These are phyloP conservation scores for Ramularia collo-cygni DNA, from an alignment of 2,329 filamentous ascomycete genomes.

Conservation along the genomic window DNA sequence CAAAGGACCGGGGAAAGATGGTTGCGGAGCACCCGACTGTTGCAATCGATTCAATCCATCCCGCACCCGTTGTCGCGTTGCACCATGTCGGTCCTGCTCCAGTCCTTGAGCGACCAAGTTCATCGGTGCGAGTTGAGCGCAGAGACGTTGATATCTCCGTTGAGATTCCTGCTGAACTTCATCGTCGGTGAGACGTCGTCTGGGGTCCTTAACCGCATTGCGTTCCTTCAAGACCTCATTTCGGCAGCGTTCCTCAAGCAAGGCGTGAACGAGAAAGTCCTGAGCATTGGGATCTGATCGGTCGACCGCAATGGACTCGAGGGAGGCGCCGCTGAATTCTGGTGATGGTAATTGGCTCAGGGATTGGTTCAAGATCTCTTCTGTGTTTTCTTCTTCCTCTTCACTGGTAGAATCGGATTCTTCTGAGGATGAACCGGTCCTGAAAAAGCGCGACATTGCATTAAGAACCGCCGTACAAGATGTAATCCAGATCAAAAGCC, in stretches of 20 bases:
- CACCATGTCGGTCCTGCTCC: conserved; percentile 29
- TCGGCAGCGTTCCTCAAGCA: conserved; percentile 40
- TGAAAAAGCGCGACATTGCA: conserved; percentile 21
- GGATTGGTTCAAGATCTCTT: conserved; percentile 9
- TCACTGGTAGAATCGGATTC: background rate
- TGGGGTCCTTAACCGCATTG: background rate
- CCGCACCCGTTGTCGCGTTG: conserved; percentile 31
- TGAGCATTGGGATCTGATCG: conserved; percentile 7
- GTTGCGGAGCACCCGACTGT: conserved; percentile 3
- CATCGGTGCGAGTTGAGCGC: conserved; percentile 30
- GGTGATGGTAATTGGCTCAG: conserved; percentile 4
- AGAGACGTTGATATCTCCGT: conserved; percentile 34
- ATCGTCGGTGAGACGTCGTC: conserved; percentile 24
- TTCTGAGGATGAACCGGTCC: conserved; percentile 13
- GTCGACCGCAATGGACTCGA: conserved; percentile 8
- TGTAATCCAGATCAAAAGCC: no score
- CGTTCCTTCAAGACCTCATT: conserved; percentile 25
- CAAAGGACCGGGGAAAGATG: conserved; percentile 11
- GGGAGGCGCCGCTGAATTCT: conserved; percentile 1
- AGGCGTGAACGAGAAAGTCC: conserved; percentile 38
- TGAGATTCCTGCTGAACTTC: conserved; percentile 33
- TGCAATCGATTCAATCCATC: conserved; percentile 31
- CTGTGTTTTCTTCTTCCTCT: conserved; percentile 7
- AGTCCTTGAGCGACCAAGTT: conserved; percentile 33
- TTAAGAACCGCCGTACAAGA: no score